Percentiles rank a stretch among this genome's conserved stretches.
These are phyloP conservation scores for Allium cepa DNA, from an alignment of 106 monocot genomes.

Conservation along the genomic window DNA sequence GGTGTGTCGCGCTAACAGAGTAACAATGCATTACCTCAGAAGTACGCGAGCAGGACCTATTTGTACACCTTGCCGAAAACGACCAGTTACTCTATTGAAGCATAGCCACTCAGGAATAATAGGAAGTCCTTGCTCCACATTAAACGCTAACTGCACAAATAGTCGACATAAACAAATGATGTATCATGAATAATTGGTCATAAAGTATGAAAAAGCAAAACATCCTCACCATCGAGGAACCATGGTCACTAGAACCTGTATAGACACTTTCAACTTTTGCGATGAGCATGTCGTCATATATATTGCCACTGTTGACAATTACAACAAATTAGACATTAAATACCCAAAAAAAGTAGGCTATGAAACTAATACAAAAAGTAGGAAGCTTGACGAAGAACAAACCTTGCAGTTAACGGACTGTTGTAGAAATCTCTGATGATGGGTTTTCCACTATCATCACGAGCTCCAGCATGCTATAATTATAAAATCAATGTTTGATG, in stretches of 20 bases:
- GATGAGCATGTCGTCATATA: conserved; percentile 76
- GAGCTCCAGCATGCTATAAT: conserved; percentile 84
- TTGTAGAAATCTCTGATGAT: conserved; percentile 81
- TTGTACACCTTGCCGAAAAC: conserved; percentile 60
- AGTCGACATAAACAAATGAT: background rate
- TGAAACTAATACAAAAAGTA: too few species aligned
- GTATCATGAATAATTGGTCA: background rate
- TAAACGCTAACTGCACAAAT: conserved; percentile 64
- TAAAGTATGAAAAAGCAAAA: background rate
- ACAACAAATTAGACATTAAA: background rate
- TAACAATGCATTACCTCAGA: conserved; percentile 37
- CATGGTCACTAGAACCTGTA: conserved; percentile 72
- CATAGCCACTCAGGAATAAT: conserved; percentile 79
- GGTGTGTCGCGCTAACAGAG: background rate
- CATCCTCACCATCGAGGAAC: conserved; percentile 61
- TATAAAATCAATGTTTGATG: too few species aligned
- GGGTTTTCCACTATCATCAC: conserved; percentile 78
- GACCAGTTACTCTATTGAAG: conserved; percentile 67
- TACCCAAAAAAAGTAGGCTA: too few species aligned
- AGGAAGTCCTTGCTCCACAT: conserved; percentile 89
- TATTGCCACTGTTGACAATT: conserved; percentile 56
- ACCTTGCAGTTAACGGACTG: conserved; percentile 93
- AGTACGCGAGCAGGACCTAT: conserved; percentile 69
- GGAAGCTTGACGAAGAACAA: background rate
- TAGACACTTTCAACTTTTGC: conserved; percentile 88